Evolutionary conservation across 106 monocot genomes (phyloP).

Genomic region (Acorus calamus): DNA sequence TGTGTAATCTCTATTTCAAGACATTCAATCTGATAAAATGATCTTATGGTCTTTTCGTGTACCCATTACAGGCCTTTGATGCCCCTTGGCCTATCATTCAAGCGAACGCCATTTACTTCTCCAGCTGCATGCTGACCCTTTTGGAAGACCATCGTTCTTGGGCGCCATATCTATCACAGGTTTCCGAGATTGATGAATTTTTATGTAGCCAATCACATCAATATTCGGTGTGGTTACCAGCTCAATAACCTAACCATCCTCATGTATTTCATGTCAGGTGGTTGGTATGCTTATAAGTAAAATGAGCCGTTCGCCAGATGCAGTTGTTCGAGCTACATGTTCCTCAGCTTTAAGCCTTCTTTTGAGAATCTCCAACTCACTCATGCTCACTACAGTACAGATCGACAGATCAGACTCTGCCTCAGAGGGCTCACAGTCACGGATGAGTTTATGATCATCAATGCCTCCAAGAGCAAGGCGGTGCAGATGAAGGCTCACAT

Average conservation of each 20-base stretch:
- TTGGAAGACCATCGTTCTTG: slow-evolving; percentile 59
- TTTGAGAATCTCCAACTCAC: slow-evolving; percentile 45
- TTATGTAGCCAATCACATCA: not conserved
- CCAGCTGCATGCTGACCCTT: slow-evolving; percentile 65
- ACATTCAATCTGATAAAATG: not conserved
- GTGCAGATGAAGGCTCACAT: too few relatives aligned
- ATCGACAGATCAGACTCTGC: slow-evolving; percentile 39
- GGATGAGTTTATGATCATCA: too few relatives aligned
- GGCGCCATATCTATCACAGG: slow-evolving; percentile 74
- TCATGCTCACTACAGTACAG: slow-evolving; percentile 19
- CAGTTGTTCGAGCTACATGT: slow-evolving; percentile 72
- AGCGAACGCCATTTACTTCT: slow-evolving; percentile 92
- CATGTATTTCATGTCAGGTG: slow-evolving; percentile 27
- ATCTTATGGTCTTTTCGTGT: not conserved
- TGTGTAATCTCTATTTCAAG: not conserved
- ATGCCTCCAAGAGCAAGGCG: too few relatives aligned
- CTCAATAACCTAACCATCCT: too few relatives aligned
- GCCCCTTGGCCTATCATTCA: slow-evolving; percentile 90
- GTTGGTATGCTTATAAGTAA: slow-evolving; percentile 50
- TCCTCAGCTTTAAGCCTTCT: slow-evolving; percentile 63
- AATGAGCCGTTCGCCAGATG: slow-evolving; percentile 54
- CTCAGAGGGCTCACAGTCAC: too few relatives aligned
- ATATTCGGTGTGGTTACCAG: too few relatives aligned
- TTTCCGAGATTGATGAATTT: not conserved
- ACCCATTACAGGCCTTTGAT: slow-evolving; percentile 62